Conservation (phyloP, 768 basidiomycete genomes). For the Boletus subparvulus region DNA sequence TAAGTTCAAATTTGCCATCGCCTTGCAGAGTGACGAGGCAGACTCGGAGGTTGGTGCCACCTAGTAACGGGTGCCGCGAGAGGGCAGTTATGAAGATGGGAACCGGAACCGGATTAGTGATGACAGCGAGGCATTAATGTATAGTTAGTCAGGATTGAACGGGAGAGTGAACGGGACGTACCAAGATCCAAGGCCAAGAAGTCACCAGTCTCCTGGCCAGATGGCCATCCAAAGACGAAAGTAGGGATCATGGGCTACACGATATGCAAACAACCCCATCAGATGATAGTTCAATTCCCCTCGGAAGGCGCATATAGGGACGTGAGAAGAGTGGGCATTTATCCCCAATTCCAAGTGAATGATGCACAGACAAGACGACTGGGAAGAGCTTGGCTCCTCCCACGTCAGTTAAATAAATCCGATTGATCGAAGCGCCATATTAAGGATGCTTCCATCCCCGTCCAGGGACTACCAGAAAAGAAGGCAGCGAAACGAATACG, state of each 20-base stretch:
- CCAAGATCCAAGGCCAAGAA: slow-evolving; percentile 90
- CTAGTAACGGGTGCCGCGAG: slow-evolving; percentile 35
- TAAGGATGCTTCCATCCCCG: slow-evolving; percentile 1
- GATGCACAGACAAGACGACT: not conserved
- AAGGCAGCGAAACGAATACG: slow-evolving; percentile 4
- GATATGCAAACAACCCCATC: slow-evolving; percentile 3
- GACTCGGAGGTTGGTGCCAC: slow-evolving; percentile 97
- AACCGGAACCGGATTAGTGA: not conserved
- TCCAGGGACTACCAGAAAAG: not conserved
- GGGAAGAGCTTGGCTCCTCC: not conserved
- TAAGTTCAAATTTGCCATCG: slow-evolving; percentile 94
- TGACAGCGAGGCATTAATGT: not conserved
- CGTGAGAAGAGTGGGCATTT: not conserved
- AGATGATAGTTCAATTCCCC: slow-evolving; percentile 5
- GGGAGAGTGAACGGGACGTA: slow-evolving; percentile 34
- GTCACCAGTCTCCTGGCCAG: slow-evolving; percentile 84
- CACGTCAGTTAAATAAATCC: not conserved
- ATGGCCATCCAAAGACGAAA: slow-evolving; percentile 94
- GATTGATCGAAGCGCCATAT: not conserved
- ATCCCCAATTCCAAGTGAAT: not conserved
- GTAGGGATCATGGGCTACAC: slow-evolving; percentile 93
- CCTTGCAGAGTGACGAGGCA: slow-evolving; percentile 93
- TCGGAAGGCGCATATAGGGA: slow-evolving; percentile 1
- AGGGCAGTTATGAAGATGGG: not conserved
- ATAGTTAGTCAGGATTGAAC: not conserved